These are phyloP conservation scores for Salix exigua DNA, from an alignment of 345 rosid genomes.

Conservation along the genomic window DNA sequence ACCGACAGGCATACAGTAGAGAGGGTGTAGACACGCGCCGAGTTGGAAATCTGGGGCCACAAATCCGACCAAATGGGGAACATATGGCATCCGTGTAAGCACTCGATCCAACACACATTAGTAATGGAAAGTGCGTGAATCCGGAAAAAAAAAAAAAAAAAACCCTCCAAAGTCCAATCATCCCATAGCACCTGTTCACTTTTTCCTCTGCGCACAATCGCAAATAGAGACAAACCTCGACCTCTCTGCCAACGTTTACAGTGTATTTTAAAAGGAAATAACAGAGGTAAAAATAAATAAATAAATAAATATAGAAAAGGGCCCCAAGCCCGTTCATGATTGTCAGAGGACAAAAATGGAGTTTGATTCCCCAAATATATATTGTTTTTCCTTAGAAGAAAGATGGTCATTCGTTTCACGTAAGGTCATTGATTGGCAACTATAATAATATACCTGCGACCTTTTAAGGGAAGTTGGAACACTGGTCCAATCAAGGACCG, in stretches of 20 bases:
- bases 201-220: not conserved
- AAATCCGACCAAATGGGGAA: constrained; percentile 19
- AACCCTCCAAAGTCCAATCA: not conserved
- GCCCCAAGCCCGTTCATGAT: too few species aligned
- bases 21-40: constrained; percentile 33
- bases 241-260: not conserved
- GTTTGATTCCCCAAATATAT: not conserved
- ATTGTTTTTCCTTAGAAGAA: not conserved
- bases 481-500: constrained; percentile 13
- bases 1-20: constrained; percentile 9
- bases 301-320: too few species aligned
- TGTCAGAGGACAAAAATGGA: too few species aligned
- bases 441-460: not conserved
- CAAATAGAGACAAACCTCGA: not conserved
- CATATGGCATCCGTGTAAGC: constrained; percentile 21
- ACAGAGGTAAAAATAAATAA: too few species aligned
- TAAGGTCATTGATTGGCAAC: not conserved
- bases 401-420: not conserved
- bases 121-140: not conserved
- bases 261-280: not conserved
- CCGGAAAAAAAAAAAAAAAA: not conserved
- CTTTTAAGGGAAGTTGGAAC: not conserved
- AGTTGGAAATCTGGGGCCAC: constrained; percentile 24
- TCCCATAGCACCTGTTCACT: not conserved
- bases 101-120: constrained; percentile 25